Percentiles rank a stretch among this genome's conserved stretches.
phyloP scores from a whole-genome alignment of 805 yeast genomes.

The Candida saitoana region DNA sequence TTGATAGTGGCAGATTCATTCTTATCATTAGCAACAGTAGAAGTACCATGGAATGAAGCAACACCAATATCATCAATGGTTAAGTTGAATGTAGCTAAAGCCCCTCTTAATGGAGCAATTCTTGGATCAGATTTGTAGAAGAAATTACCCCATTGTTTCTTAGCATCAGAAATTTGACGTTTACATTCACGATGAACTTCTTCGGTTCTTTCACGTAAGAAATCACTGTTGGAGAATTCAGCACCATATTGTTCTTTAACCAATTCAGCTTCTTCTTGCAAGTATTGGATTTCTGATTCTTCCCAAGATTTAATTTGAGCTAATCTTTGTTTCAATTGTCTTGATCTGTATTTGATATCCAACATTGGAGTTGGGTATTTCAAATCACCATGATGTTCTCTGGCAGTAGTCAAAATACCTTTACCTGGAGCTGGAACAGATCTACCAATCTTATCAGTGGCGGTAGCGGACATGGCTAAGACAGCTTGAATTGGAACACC shows the following conservation, averaged over 20 bases:
- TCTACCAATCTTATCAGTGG: conserved; percentile 97
- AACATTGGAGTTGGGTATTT: conserved; percentile 76
- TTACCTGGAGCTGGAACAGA: conserved; percentile 99
- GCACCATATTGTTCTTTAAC: conserved; percentile 50
- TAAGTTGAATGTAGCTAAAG: conserved; percentile 89
- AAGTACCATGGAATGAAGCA: conserved; percentile 99
- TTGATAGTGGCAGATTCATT: conserved; percentile 92
- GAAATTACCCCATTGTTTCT: conserved; percentile 91
- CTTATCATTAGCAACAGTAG: conserved; percentile 97
- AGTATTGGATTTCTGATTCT: conserved; percentile 68
- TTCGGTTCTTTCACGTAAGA: conserved; percentile 78
- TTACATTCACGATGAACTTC: conserved; percentile 81
- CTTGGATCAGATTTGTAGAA: conserved; percentile 88
- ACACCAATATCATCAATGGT: conserved; percentile 94
- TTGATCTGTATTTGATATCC: conserved; percentile 87
- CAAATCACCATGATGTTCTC: conserved; percentile 81
- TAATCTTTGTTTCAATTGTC: conserved; percentile 81
- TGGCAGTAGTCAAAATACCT: conserved; percentile 97
- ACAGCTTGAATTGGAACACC: conserved; percentile 99
- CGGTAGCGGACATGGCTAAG: conserved; percentile 91
- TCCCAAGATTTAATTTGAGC: conserved; percentile 79
- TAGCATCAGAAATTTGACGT: conserved; percentile 83
- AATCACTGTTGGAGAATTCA: conserved; percentile 42
- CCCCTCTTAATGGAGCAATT: conserved; percentile 95
- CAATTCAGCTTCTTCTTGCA: conserved; percentile 66